Conservation (phyloP, 2,329 filamentous ascomycete species). For the Colletotrichum sp. region DNA sequence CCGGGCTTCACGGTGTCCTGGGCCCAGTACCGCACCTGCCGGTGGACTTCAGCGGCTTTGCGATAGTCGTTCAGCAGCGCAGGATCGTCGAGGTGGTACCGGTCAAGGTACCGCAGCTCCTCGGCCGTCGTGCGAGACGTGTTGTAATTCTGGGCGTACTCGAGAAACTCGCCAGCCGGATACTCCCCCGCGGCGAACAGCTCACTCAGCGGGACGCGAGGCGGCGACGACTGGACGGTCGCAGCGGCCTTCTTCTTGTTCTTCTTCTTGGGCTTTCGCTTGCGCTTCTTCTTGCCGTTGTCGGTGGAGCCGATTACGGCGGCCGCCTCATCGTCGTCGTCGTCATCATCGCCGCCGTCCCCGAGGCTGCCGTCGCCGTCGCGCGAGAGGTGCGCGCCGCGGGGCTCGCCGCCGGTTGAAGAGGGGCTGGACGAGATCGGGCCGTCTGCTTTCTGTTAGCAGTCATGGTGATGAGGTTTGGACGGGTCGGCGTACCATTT, state of each 20-base stretch:
- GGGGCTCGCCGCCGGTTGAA: slow-evolving; percentile 43
- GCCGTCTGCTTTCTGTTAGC: slow-evolving; percentile 23
- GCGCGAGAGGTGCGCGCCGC: slow-evolving; percentile 42
- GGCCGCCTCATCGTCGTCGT: slow-evolving; percentile 28
- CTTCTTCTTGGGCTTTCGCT: slow-evolving; percentile 16
- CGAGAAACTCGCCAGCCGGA: slow-evolving; percentile 30
- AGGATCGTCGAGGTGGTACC: slow-evolving; percentile 30
- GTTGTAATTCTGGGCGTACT: slow-evolving; percentile 20
- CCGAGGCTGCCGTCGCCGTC: slow-evolving; percentile 48
- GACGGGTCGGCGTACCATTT: slow-evolving; percentile 30
- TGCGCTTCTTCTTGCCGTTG: neutral
- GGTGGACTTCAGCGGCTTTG: slow-evolving; percentile 86
- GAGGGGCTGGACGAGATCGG: slow-evolving; percentile 21
- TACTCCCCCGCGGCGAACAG: slow-evolving; percentile 33
- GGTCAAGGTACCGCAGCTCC: slow-evolving; percentile 28
- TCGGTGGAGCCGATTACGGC: neutral
- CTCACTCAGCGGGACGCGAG: slow-evolving; percentile 34
- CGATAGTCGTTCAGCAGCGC: slow-evolving; percentile 84
- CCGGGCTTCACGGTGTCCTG: slow-evolving; percentile 83
- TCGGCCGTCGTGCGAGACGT: slow-evolving; percentile 26
- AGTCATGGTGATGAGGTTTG: fast-evolving
- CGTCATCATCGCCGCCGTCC: slow-evolving; percentile 32
- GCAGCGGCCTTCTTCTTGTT: slow-evolving; percentile 27
- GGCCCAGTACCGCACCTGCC: slow-evolving; percentile 84
- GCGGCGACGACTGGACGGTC: slow-evolving; percentile 35